Evolutionary conservation across 306 rosid genomes (phyloP).

Genomic region (Acmispon strigosus): DNA sequence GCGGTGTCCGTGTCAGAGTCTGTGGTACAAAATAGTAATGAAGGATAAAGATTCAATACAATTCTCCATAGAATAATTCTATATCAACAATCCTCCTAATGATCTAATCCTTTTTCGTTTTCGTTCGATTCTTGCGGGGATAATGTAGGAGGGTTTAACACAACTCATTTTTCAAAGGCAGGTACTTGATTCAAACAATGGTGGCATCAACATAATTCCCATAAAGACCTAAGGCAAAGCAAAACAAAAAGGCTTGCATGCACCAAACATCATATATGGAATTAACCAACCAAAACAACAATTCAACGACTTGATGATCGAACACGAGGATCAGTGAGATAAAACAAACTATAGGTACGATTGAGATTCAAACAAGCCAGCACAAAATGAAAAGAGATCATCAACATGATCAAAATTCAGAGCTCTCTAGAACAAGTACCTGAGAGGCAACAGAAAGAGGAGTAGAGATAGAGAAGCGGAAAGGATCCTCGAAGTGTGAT

Average conservation of each 20-base stretch:
- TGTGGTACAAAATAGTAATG: no score
- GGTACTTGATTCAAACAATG: background rate
- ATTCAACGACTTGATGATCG: background rate
- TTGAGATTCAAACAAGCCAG: background rate
- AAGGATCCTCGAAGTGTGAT: background rate
- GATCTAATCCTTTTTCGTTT: background rate
- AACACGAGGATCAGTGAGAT: background rate
- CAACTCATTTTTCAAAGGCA: background rate
- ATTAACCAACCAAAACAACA: background rate
- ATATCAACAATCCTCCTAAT: no score
- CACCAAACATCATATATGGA: background rate
- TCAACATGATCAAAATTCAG: background rate
- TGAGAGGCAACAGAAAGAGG: background rate
- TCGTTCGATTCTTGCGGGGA: background rate
- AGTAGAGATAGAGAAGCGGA: background rate
- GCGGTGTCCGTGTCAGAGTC: no score
- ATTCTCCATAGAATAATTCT: no score
- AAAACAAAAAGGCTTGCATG: background rate
- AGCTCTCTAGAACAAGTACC: constrained; percentile 2
- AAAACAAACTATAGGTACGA: background rate
- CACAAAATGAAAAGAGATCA: background rate
- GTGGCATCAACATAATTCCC: background rate
- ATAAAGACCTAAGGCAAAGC: background rate
- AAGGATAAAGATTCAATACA: no score
- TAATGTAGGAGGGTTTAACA: background rate